Percentiles rank a stretch among this genome's conserved stretches.
Conservation (phyloP, 2,329 filamentous ascomycete species). For the Lecanosticta acicola region DNA sequence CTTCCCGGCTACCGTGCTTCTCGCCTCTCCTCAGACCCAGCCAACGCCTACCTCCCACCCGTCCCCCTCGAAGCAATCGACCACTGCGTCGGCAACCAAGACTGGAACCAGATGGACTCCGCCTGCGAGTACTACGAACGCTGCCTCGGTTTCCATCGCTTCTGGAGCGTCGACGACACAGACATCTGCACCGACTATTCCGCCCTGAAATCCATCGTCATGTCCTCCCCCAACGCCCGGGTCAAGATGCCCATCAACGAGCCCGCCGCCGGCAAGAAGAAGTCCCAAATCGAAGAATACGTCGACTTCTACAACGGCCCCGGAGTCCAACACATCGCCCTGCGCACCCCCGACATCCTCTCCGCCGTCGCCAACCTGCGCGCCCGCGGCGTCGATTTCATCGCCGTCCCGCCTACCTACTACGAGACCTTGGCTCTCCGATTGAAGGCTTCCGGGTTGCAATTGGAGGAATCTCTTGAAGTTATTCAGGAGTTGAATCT, state of each 20-base stretch:
- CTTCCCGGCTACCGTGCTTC: conserved; percentile 71
- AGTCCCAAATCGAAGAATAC: conserved; percentile 84
- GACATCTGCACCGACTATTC: conserved; percentile 91
- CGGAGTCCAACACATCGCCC: conserved; percentile 89
- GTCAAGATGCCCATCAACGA: conserved; percentile 99
- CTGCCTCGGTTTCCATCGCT: conserved; percentile 86
- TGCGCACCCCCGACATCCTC: conserved; percentile 77
- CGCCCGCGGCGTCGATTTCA: conserved; percentile 88
- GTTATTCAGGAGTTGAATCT: conserved; percentile 73
- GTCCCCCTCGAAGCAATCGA: conserved; percentile 73
- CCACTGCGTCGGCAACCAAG: conserved; percentile 96
- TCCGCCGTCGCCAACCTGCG: conserved; percentile 68
- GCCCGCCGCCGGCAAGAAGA: conserved; percentile 81
- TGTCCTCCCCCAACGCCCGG: conserved; percentile 72
- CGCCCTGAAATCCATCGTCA: conserved; percentile 81
- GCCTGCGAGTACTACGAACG: conserved; percentile 72
- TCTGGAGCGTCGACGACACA: conserved; percentile 94
- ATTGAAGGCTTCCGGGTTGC: conserved; percentile 56
- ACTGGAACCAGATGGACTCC: conserved; percentile 80
- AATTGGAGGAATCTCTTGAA: conserved; percentile 72
- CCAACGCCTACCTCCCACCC: conserved; percentile 51
- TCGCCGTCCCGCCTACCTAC: conserved; percentile 80
- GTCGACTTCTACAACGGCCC: conserved; percentile 84
- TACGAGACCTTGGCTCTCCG: conserved; percentile 71
- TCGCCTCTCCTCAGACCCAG: conserved; percentile 39